Conservation (phyloP, 1,284 basidiomycete species). For the Malassezia furfur region DNA sequence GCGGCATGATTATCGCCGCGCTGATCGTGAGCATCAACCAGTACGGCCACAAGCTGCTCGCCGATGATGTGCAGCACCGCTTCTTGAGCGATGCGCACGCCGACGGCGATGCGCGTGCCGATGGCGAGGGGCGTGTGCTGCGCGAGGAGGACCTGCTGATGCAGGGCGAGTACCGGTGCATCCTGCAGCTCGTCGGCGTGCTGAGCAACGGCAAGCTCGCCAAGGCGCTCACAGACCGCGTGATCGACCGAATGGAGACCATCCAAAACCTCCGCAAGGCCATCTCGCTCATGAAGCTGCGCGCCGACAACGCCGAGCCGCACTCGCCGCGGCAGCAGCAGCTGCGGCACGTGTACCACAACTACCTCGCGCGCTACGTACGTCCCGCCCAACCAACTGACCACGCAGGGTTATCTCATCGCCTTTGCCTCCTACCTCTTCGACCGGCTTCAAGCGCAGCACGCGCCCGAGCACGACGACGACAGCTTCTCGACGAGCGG, state of each 20-base stretch:
- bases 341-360: slow-evolving; percentile 31
- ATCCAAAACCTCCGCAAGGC: slow-evolving; percentile 47
- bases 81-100: slow-evolving; percentile 7
- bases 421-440: slow-evolving; percentile 92
- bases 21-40: slow-evolving; percentile 40
- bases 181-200: slow-evolving; percentile 83
- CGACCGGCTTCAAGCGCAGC: slow-evolving; percentile 53
- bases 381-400: not conserved
- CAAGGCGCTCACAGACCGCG: slow-evolving; percentile 73
- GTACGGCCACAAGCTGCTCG: slow-evolving; percentile 29
- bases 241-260: slow-evolving; percentile 44
- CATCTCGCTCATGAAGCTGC: slow-evolving; percentile 40
- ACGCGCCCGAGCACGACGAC: slow-evolving; percentile 16
- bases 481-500: slow-evolving; percentile 5
- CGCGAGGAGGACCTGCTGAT: slow-evolving; percentile 47
- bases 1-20: slow-evolving; percentile 45
- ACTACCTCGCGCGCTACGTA: slow-evolving; percentile 55
- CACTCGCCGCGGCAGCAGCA: slow-evolving; percentile 32
- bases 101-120: not conserved
- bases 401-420: slow-evolving; percentile 61
- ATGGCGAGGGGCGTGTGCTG: slow-evolving; percentile 22
- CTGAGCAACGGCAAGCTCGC: slow-evolving; percentile 82
- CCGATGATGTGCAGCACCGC: not conserved
- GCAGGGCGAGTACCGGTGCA: slow-evolving; percentile 88
- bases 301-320: slow-evolving; percentile 36